These are phyloP conservation scores for Infundibulicybe gibba DNA, from an alignment of 768 basidiomycete species.

Conservation along the genomic window DNA sequence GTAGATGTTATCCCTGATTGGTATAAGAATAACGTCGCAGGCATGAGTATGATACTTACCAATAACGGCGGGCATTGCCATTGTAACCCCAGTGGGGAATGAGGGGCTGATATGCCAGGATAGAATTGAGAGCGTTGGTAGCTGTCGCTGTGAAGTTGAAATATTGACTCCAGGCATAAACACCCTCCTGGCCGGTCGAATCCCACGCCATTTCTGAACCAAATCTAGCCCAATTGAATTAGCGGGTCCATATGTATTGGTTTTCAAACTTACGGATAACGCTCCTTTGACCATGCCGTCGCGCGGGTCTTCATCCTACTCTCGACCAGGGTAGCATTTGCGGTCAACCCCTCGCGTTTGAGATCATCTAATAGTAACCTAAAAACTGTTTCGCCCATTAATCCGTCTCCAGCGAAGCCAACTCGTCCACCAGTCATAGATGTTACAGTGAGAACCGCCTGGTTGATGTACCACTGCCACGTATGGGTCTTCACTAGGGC, in stretches of 20 bases:
- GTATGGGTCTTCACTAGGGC: slow-evolving; percentile 38
- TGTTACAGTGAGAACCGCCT: slow-evolving; percentile 44
- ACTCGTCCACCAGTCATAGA: slow-evolving; percentile 39
- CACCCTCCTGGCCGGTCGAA: slow-evolving; percentile 55
- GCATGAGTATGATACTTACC: slow-evolving; percentile 25
- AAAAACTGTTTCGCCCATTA: slow-evolving; percentile 58
- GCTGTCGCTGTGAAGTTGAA: slow-evolving; percentile 51
- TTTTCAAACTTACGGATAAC: slow-evolving; percentile 43
- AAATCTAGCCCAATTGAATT: slow-evolving; percentile 28
- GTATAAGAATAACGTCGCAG: slow-evolving; percentile 1
- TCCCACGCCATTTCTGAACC: slow-evolving; percentile 62
- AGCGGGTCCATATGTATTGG: background rate
- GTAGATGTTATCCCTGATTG: slow-evolving; percentile 50
- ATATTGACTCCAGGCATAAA: slow-evolving; percentile 50
- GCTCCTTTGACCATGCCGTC: slow-evolving; percentile 40
- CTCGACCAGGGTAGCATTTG: slow-evolving; percentile 44
- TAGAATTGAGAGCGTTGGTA: slow-evolving; percentile 49
- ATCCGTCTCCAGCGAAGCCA: slow-evolving; percentile 41
- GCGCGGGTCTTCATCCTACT: slow-evolving; percentile 43
- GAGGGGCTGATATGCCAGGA: slow-evolving; percentile 52
- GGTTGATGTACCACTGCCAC: slow-evolving; percentile 58
- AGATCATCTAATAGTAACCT: slow-evolving; percentile 44
- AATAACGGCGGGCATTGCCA: slow-evolving; percentile 55
- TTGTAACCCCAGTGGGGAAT: slow-evolving; percentile 63
- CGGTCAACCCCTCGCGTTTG: slow-evolving; percentile 45